A percentile compares a stretch with the other conserved stretches of the same genome.
phyloP scores from a whole-genome alignment of 2,329 filamentous ascomycete genomes.

The Fusarium sublunatum region DNA sequence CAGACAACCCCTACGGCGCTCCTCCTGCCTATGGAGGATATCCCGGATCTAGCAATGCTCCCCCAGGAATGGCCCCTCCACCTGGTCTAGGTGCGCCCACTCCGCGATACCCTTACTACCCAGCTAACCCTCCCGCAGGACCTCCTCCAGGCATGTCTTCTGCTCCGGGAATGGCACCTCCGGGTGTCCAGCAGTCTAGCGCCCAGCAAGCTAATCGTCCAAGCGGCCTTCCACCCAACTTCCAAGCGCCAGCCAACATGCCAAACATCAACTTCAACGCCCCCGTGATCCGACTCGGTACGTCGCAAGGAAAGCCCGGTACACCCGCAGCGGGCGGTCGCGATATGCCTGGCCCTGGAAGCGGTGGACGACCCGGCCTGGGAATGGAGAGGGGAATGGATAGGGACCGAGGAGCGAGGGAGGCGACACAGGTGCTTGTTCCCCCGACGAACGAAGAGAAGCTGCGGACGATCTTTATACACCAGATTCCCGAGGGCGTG shows the following conservation, averaged over 20 bases:
- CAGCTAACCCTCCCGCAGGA: slow-evolving; percentile 58
- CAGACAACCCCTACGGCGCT: slow-evolving; percentile 73
- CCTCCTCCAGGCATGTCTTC: slow-evolving; percentile 83
- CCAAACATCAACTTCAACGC: slow-evolving; percentile 99
- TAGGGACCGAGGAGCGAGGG: slow-evolving; percentile 73
- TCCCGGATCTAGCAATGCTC: slow-evolving; percentile 65
- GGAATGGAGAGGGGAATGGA: slow-evolving; percentile 75
- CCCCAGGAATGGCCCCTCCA: slow-evolving; percentile 79
- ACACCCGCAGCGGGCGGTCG: slow-evolving; percentile 54
- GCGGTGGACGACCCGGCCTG: slow-evolving; percentile 59
- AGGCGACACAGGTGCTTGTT: slow-evolving; percentile 76
- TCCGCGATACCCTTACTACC: neutral
- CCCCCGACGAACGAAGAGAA: slow-evolving; percentile 92
- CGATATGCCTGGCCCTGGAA: slow-evolving; percentile 51
- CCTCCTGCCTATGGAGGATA: slow-evolving; percentile 80
- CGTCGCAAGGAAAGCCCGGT: slow-evolving; percentile 73
- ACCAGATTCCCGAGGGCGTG: slow-evolving; percentile 82
- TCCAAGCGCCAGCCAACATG: slow-evolving; percentile 90
- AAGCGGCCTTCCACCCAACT: slow-evolving; percentile 81
- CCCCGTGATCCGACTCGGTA: slow-evolving; percentile 92
- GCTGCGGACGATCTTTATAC: slow-evolving; percentile 88
- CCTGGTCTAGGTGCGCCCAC: slow-evolving; percentile 80
- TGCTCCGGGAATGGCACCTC: slow-evolving; percentile 82
- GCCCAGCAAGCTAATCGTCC: slow-evolving; percentile 81
- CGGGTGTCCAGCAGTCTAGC: slow-evolving; percentile 81